These are phyloP conservation scores for Macrophomina tecta DNA, from an alignment of 2,329 filamentous ascomycete genomes.

Conservation along the genomic window DNA sequence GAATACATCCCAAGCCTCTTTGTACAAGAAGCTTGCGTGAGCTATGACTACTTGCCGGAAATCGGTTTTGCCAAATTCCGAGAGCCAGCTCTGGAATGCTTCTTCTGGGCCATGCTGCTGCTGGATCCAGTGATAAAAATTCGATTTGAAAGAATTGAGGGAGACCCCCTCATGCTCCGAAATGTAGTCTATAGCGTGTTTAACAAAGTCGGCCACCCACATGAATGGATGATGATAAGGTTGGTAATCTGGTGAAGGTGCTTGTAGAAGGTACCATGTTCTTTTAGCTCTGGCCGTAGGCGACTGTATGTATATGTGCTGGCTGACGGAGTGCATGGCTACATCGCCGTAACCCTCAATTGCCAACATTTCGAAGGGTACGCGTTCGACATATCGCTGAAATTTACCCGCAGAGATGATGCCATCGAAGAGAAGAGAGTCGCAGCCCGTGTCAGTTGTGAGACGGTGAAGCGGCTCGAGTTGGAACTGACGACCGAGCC, in stretches of 20 bases:
- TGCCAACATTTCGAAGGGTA: conserved; percentile 65
- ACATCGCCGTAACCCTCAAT: conserved; percentile 69
- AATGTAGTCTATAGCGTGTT: conserved; percentile 74
- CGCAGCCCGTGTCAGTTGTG: conserved; percentile 27
- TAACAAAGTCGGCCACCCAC: conserved; percentile 74
- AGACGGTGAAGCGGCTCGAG: conserved; percentile 34
- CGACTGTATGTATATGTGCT: conserved; percentile 68
- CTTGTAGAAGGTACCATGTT: conserved; percentile 69
- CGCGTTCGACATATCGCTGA: conserved; percentile 58
- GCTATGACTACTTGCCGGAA: conserved; percentile 67
- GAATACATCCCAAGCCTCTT: conserved; percentile 64
- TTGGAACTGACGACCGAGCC: conserved; percentile 25
- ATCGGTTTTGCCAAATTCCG: conserved; percentile 57
- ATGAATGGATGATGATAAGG: conserved; percentile 68
- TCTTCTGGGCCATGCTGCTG: conserved; percentile 50
- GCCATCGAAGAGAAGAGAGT: conserved; percentile 38
- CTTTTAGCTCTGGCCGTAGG: conserved; percentile 35
- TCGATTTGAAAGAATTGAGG: conserved; percentile 61
- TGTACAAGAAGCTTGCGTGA: conserved; percentile 68
- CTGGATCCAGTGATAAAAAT: conserved; percentile 65
- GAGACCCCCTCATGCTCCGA: conserved; percentile 47
- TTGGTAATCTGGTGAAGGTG: conserved; percentile 65
- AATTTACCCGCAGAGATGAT: conserved; percentile 53
- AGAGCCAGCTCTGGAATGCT: conserved; percentile 62
- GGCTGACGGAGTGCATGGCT: conserved; percentile 53